Evolutionary conservation across 768 basidiomycete species (phyloP).

Genomic region (Lactarius deliciosus): DNA sequence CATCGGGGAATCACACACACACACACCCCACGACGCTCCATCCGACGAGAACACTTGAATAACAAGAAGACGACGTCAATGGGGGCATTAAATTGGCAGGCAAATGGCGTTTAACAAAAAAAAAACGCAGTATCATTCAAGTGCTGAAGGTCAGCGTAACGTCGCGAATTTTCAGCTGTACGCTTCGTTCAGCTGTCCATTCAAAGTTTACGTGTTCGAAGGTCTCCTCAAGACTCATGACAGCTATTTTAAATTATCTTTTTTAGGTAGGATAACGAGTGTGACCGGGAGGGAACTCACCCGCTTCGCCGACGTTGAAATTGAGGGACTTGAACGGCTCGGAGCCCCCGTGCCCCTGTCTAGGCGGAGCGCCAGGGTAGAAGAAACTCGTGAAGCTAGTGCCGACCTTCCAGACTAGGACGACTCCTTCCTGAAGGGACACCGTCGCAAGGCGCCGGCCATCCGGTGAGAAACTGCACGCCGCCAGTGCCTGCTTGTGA

Average conservation of each 20-base stretch:
- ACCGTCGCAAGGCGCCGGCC: conserved; percentile 86
- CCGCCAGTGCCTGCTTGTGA: conserved; percentile 77
- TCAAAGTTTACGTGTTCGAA: conserved; percentile 76
- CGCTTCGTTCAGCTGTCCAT: conserved; percentile 83
- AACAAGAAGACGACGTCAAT: neutral
- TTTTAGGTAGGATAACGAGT: neutral
- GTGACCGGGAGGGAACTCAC: conserved; percentile 43
- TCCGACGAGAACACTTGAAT: neutral
- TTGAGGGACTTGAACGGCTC: conserved; percentile 86
- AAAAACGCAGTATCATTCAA: conserved; percentile 32
- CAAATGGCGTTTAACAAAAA: neutral
- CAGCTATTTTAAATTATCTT: conserved; percentile 37
- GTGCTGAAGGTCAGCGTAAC: conserved; percentile 87
- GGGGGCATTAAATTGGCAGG: neutral
- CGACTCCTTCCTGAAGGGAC: conserved; percentile 79
- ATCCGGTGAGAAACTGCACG: conserved; percentile 91
- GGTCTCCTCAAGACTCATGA: conserved; percentile 60
- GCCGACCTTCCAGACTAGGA: conserved; percentile 96
- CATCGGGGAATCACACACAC: neutral
- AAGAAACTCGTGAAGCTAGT: conserved; percentile 87
- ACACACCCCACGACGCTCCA: neutral
- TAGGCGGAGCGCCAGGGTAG: conserved; percentile 85
- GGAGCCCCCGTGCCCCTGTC: conserved; percentile 80
- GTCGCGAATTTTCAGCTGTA: conserved; percentile 79
- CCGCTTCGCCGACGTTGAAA: conserved; percentile 83